Evolutionary conservation across 805 yeast genomes (phyloP).

Genomic region (Suhomyces pyralidae): DNA sequence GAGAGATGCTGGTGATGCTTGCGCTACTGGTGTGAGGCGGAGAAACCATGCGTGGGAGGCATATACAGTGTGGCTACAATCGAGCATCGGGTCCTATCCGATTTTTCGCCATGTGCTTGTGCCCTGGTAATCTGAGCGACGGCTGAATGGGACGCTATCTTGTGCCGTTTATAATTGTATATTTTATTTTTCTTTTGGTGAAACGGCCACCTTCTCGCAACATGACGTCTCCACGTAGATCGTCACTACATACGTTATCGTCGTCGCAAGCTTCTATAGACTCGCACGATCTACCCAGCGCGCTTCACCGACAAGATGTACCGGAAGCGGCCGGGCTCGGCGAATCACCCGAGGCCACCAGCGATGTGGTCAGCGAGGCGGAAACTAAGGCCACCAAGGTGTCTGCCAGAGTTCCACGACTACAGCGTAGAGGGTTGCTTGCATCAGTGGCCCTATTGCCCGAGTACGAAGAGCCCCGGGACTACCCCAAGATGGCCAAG

Average conservation of each 20-base stretch:
- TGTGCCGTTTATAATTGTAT: background rate
- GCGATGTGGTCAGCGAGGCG: background rate
- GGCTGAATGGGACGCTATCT: background rate
- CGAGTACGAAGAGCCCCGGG: constrained; percentile 71
- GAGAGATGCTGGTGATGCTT: background rate
- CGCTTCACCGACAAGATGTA: background rate
- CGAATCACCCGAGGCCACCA: background rate
- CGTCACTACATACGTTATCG: background rate
- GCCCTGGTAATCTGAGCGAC: background rate
- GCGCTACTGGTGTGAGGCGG: background rate
- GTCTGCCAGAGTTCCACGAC: constrained; percentile 26
- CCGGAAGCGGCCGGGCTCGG: background rate
- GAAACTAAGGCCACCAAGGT: background rate
- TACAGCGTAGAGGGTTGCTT: constrained; percentile 58
- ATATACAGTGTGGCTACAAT: background rate
- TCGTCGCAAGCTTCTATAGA: background rate
- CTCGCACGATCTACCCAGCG: background rate
- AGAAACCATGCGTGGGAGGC: background rate
- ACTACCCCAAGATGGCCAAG: constrained; percentile 52
- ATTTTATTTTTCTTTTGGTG: background rate
- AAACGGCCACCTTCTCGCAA: background rate
- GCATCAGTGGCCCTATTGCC: constrained; percentile 53
- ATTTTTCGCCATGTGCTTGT: background rate
- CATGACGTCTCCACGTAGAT: background rate
- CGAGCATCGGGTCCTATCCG: background rate